These are phyloP conservation scores for Thamnidium elegans DNA, from an alignment of 192 early-diverging fungal genomes.

Conservation along the genomic window DNA sequence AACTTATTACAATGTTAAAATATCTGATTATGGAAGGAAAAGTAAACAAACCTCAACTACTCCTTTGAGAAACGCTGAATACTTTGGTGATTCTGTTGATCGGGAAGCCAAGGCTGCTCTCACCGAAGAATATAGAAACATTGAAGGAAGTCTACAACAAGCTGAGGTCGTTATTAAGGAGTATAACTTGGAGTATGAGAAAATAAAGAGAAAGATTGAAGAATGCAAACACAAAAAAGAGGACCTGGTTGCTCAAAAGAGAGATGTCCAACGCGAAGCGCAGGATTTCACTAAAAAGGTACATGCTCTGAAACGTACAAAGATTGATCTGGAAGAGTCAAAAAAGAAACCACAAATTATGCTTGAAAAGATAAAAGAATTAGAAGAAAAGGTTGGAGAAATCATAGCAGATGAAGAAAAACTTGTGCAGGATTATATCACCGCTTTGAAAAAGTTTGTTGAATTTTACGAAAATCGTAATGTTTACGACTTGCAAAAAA, in stretches of 20 bases:
- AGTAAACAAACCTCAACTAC: slow-evolving; percentile 20
- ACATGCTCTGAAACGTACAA: background rate
- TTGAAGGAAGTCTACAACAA: slow-evolving; percentile 25
- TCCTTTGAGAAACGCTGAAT: slow-evolving; percentile 17
- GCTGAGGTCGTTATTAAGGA: slow-evolving; percentile 7
- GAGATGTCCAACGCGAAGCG: background rate
- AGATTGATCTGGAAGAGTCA: background rate
- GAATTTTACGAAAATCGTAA: background rate
- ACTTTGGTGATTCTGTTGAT: slow-evolving; percentile 40
- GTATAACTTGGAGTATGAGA: no score
- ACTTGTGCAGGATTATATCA: background rate
- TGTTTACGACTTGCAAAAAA: background rate
- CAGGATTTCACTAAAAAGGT: background rate
- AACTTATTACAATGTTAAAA: slow-evolving; percentile 22
- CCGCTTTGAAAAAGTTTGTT: background rate
- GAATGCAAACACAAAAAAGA: slow-evolving; percentile 19
- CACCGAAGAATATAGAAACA: slow-evolving; percentile 29
- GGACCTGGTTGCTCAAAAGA: background rate
- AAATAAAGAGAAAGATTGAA: background rate
- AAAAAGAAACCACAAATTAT: slow-evolving; percentile 7
- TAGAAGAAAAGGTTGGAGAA: background rate
- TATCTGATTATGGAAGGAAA: slow-evolving; percentile 32
- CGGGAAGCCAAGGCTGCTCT: slow-evolving; percentile 36
- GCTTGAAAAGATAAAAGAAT: background rate
- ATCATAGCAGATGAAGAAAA: background rate